Evolutionary conservation across 2,329 filamentous ascomycete species (phyloP), one percentile per base, ranked within the genome.

Genomic region (Rugonectria rugulosa): DNA sequence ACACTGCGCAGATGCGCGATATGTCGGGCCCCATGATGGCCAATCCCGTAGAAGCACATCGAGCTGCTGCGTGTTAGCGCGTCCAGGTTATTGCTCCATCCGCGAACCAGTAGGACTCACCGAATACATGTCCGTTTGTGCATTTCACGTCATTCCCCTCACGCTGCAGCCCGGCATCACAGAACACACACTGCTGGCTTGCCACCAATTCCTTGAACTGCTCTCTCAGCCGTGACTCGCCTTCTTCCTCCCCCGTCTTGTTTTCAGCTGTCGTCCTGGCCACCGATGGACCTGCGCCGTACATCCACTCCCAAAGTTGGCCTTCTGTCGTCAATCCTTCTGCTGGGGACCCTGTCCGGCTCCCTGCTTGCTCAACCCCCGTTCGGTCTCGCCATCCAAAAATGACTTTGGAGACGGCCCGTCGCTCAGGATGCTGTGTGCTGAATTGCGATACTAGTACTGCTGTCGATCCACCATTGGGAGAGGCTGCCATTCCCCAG

Each of bases 301-400:
- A 86, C 79, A 86, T 82, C 77, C 80, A 84, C 57, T 85, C 80
- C 78, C 83, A 86, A 38, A 81, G 73, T 31, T 73, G 72, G 0
- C 77, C 83, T 66, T 87, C 84, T 2, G 82, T 83, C n/a, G 80
- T 67, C 7, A 68, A 23, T 4, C 27, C 64, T 46, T 55, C 62
- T 21, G 50, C 49, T 32, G 40, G 15, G 14, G 26, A 14, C 31
- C 19, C 29, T 14, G 32, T 3, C 14, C 31, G 44, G 15, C 12
- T 21, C 7, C 23, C 24, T 0, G 53, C 51, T 6, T 61, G 52
- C 5, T 44, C 43, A 24, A 45, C 49, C 1, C 53, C 60, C 14
- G 60, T 44, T 32, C 56, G 57, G 17, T 65, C 58, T 29, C 61
- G 64, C 65, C 68, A 73, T 5, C 71, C 72, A 51, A 79, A 79